Evolutionary conservation across 129 eudicot species (phyloP), one percentile per base, ranked within the genome.

Genomic region (Flaveria robusta): DNA sequence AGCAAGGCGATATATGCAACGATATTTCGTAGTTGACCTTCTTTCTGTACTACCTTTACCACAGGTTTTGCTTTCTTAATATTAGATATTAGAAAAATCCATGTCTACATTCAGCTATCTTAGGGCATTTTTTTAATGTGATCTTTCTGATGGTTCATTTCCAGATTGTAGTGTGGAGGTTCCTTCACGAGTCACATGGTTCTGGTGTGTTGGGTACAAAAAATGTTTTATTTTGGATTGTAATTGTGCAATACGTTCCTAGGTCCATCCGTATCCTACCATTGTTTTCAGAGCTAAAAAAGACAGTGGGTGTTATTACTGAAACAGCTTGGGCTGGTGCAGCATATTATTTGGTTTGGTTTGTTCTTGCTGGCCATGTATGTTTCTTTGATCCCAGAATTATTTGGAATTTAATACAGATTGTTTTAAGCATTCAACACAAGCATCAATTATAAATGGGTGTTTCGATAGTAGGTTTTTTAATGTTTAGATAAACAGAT

Each of bases 321-420:
- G 98, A 94, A 76, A 87, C 91, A 68, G 93, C 98, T 39, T 94
- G 97, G 98, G 96, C 97, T 27, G 98, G 98, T 78, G 97, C 98
- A 20, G 97, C 86, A 0, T 91, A 87, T 80, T 94, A 94, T 79
- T 79, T 94, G 83, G 71, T 94, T 71, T 83, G 95, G 90, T 91
- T 87, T 86, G 73, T 91, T 80, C 96, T 94, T 37, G 92, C 97
- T 72, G 91, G 98, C 73, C 98, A 94, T 83, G 97, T 94, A 86
- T 82, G 92, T 74, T 79, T 46, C 76, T 75, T 54, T 58, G 65
- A 67, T 16, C 55, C 58, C 42, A 23, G 6, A 22, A 2, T 27
- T 20, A 49, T 49, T 75, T 68, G 23, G 19, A 20, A 63, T 50
- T 69, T 73, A n/a, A 51, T 63, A 55, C 46, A 18, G 41, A 19